Conservation (phyloP, 495 filamentous ascomycete species). For the Penicillium riverlandense region DNA sequence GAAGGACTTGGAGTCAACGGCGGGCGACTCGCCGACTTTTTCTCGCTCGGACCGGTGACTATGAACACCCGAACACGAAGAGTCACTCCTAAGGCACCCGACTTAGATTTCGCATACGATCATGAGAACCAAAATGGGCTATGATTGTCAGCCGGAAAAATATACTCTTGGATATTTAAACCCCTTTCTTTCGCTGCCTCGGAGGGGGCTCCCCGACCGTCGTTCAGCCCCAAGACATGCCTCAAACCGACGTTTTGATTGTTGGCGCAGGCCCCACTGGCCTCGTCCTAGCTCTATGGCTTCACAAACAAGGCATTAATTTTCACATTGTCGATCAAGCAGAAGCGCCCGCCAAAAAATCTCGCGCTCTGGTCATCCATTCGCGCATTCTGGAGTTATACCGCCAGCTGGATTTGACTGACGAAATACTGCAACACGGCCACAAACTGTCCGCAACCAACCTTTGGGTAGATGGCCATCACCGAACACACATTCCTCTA, state of each 20-base stretch:
- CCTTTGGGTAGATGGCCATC: conserved; percentile 22
- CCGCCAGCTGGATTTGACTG: conserved; percentile 28
- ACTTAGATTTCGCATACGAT: no score
- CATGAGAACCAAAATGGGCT: no score
- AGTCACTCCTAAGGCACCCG: no score
- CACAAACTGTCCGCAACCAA: conserved; percentile 29
- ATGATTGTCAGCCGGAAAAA: no score
- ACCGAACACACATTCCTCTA: conserved; percentile 16
- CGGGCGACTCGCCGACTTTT: neutral
- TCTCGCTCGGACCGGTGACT: conserved; percentile 1
- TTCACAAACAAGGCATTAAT: conserved; percentile 24
- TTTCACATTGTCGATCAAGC: conserved; percentile 31
- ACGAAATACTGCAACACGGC: conserved; percentile 21
- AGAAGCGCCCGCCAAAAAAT: conserved; percentile 16
- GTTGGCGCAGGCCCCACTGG: conserved; percentile 36
- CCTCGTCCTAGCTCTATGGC: conserved; percentile 33
- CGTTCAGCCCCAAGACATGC: conserved; percentile 4
- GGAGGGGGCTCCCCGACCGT: no score
- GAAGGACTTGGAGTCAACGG: conserved; percentile 7
- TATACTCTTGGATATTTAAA: no score
- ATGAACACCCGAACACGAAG: conserved; percentile 3
- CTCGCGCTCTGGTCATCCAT: conserved; percentile 31
- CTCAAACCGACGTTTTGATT: conserved; percentile 28
- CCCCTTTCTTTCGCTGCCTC: no score
- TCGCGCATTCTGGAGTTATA: conserved; percentile 38